Evolutionary conservation across 257 asterid species (phyloP).

Genomic region (Solanum etuberosum): DNA sequence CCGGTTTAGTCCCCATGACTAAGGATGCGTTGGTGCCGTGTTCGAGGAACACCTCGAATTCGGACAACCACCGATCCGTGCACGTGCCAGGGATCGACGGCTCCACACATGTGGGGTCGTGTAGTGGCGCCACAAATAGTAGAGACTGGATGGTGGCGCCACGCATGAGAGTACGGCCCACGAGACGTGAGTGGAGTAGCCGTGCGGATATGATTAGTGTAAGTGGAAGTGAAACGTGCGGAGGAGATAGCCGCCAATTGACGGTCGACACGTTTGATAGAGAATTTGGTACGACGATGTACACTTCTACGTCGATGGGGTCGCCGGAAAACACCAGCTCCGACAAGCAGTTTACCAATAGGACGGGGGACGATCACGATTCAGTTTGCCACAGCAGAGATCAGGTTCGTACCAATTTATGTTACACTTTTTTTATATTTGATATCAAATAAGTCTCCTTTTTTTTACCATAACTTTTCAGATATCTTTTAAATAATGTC

Average conservation of each 20-base stretch:
- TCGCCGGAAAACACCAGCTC: conserved; percentile 82
- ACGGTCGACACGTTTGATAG: conserved; percentile 41
- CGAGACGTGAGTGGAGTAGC: conserved; percentile 8
- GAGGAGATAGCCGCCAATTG: conserved; percentile 37
- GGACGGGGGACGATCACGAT: conserved; percentile 57
- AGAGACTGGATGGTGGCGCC: conserved; percentile 13
- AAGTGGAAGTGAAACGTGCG: conserved; percentile 49
- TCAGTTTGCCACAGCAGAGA: conserved; percentile 47
- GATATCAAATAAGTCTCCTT: too few species aligned
- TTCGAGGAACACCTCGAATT: not conserved
- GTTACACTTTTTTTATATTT: too few species aligned
- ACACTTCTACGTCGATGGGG: conserved; percentile 43
- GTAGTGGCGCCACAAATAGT: conserved; percentile 27
- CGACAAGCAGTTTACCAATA: conserved; percentile 39
- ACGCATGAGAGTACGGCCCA: not conserved
- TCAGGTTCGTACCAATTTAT: conserved; percentile 16
- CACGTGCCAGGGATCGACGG: conserved; percentile 14
- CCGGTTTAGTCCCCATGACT: conserved; percentile 17
- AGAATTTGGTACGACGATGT: conserved; percentile 25
- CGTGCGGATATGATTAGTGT: conserved; percentile 26
- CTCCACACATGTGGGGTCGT: conserved; percentile 52
- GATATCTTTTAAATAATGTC: not conserved
- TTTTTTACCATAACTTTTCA: not conserved
- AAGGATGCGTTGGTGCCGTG: conserved; percentile 78
- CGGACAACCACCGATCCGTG: conserved; percentile 17